Evolutionary conservation across 768 basidiomycete species (phyloP).

Genomic region (Naganishia vishniacii): DNA sequence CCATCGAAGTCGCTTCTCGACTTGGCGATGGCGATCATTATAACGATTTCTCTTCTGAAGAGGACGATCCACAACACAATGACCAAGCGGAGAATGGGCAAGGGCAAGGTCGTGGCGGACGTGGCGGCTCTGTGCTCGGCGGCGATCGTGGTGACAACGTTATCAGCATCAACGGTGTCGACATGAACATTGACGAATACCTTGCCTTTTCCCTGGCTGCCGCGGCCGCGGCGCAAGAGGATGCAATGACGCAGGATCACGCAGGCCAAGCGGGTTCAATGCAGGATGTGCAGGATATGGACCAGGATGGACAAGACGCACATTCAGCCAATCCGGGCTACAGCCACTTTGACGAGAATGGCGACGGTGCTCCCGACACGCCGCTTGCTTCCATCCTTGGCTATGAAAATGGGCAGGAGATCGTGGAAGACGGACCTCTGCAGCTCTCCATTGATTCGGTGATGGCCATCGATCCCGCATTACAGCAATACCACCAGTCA

Average conservation of each 20-base stretch:
- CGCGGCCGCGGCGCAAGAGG: constrained; percentile 7
- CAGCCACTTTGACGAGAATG: constrained; percentile 6
- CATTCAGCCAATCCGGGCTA: background rate
- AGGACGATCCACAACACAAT: background rate
- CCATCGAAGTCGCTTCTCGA: constrained; percentile 9
- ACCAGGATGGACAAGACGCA: background rate
- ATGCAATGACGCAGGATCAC: constrained; percentile 5
- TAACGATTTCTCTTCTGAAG: background rate
- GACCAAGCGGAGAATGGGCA: background rate
- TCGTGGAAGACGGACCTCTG: background rate
- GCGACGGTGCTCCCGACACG: background rate
- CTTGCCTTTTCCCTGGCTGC: constrained; percentile 16
- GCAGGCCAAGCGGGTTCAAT: background rate
- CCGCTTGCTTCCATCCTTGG: background rate
- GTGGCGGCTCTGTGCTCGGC: background rate
- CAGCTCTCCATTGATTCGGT: background rate
- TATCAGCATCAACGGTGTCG: constrained; percentile 18
- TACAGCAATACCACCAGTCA: background rate
- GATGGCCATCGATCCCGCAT: background rate
- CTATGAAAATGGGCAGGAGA: background rate
- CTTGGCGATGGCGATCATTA: background rate
- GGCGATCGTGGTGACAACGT: constrained; percentile 15
- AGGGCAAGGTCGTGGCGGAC: background rate
- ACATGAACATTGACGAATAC: constrained; percentile 22
- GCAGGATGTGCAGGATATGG: background rate